Evolutionary conservation across 2,329 filamentous ascomycete species (phyloP).

Genomic region (Microcyclospora tardicrescens): DNA sequence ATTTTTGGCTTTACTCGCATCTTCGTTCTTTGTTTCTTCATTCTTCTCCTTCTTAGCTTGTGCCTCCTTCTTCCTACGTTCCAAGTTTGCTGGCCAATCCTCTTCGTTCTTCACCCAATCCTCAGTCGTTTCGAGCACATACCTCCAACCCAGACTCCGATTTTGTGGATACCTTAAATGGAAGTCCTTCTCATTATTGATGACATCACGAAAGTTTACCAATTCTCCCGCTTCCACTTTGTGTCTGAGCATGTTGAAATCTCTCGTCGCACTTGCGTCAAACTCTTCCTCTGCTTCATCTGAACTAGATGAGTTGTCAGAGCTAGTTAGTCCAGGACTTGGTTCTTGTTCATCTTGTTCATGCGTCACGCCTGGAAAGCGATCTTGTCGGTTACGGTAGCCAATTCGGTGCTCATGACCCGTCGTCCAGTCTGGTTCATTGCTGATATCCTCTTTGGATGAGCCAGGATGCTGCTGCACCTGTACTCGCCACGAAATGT

Average conservation of each 20-base stretch:
- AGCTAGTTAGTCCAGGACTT: not conserved
- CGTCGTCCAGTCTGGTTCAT: slow-evolving; percentile 31
- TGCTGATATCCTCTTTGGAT: slow-evolving; percentile 26
- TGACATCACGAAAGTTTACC: slow-evolving; percentile 28
- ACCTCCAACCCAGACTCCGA: slow-evolving; percentile 37
- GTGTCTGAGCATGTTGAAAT: slow-evolving; percentile 7
- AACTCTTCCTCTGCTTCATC: slow-evolving; percentile 6
- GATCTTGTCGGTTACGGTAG: slow-evolving; percentile 25
- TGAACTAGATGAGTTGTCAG: not conserved
- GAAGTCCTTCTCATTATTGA: slow-evolving; percentile 25
- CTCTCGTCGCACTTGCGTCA: slow-evolving; percentile 17
- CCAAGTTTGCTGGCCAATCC: slow-evolving; percentile 36
- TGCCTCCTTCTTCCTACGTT: slow-evolving; percentile 24
- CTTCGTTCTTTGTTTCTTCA: slow-evolving; percentile 5
- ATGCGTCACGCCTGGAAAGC: slow-evolving; percentile 28
- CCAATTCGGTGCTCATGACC: slow-evolving; percentile 29
- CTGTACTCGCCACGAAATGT: slow-evolving; percentile 17
- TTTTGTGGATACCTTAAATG: slow-evolving; percentile 32
- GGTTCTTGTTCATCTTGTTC: slow-evolving; percentile 5
- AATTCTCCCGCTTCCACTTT: slow-evolving; percentile 20
- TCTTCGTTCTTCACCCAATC: slow-evolving; percentile 37
- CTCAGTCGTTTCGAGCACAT: slow-evolving; percentile 37
- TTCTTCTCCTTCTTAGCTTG: slow-evolving; percentile 18
- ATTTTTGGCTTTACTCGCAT: no score
- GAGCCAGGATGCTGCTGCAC: slow-evolving; percentile 29